Percentiles rank a stretch among this genome's conserved stretches.
Conservation (phyloP, 352 stramenopile species). For the Phytophthora citricola region DNA sequence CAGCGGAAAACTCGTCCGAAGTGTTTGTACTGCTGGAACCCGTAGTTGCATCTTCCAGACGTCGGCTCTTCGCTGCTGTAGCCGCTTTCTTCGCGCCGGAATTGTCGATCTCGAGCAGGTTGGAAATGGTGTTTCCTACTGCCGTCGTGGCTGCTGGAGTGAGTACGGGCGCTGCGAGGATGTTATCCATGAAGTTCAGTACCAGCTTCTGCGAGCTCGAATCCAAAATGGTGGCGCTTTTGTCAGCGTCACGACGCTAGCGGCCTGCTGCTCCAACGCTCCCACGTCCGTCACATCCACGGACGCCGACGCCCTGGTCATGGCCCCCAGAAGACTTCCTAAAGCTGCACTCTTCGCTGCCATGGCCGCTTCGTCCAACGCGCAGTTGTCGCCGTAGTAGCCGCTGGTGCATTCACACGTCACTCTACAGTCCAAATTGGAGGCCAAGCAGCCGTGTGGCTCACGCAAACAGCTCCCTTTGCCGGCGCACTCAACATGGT, state of each 20-base stretch:
- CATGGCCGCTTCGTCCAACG: slow-evolving; percentile 54
- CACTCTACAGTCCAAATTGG: slow-evolving; percentile 58
- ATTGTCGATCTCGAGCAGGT: slow-evolving; percentile 55
- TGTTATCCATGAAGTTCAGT: slow-evolving; percentile 65
- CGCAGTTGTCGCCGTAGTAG: slow-evolving; percentile 73
- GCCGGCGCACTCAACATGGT: slow-evolving; percentile 46
- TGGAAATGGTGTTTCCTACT: slow-evolving; percentile 68
- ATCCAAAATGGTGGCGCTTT: slow-evolving; percentile 65
- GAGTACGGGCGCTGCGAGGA: slow-evolving; percentile 61
- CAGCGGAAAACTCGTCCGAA: slow-evolving; percentile 35
- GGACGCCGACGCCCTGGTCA: slow-evolving; percentile 56
- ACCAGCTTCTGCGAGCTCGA: slow-evolving; percentile 48
- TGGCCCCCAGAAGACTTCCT: slow-evolving; percentile 59
- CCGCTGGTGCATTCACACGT: slow-evolving; percentile 56
- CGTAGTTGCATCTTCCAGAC: slow-evolving; percentile 1
- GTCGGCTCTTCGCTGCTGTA: slow-evolving; percentile 10
- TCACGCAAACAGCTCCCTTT: slow-evolving; percentile 60
- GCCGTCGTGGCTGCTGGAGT: slow-evolving; percentile 51
- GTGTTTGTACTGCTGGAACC: not conserved
- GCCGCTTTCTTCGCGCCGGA: slow-evolving; percentile 17
- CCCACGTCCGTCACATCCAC: slow-evolving; percentile 58
- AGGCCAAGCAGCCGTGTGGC: slow-evolving; percentile 44
- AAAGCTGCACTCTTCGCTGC: slow-evolving; percentile 59
- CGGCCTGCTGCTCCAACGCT: slow-evolving; percentile 68
- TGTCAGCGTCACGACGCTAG: slow-evolving; percentile 71